phyloP scores from a whole-genome alignment of 805 yeast species.

The Saccharomycopsis fibuligera region DNA sequence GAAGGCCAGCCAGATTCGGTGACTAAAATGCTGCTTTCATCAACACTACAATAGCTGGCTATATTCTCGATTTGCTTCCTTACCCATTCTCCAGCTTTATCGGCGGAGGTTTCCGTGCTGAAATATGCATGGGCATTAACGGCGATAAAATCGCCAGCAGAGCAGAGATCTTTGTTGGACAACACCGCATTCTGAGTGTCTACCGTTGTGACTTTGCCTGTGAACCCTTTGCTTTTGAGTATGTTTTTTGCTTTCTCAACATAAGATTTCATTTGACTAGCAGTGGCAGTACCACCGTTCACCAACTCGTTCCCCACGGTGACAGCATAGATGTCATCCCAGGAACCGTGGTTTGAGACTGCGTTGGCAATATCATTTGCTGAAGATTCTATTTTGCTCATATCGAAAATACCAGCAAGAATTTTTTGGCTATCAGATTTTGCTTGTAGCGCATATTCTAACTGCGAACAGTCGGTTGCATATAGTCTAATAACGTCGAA shows the following conservation, averaged over 20 bases:
- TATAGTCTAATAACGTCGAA: slow-evolving; percentile 65
- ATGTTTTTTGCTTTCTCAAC: slow-evolving; percentile 38
- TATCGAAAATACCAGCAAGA: slow-evolving; percentile 54
- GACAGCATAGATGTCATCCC: slow-evolving; percentile 61
- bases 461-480: slow-evolving; percentile 70
- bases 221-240: slow-evolving; percentile 36
- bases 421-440: slow-evolving; percentile 51
- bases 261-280: slow-evolving; percentile 37
- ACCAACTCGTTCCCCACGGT: slow-evolving; percentile 57
- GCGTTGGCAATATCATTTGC: slow-evolving; percentile 31
- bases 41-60: slow-evolving; percentile 41
- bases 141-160: slow-evolving; percentile 49
- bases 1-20: slow-evolving; percentile 67
- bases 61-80: slow-evolving; percentile 37
- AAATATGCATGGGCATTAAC: slow-evolving; percentile 60
- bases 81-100: slow-evolving; percentile 49
- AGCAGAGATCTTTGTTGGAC: slow-evolving; percentile 42
- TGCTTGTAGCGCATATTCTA: slow-evolving; percentile 50
- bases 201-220: slow-evolving; percentile 49
- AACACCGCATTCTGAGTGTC: slow-evolving; percentile 53
- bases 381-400: slow-evolving; percentile 40
- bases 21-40: slow-evolving; percentile 33
- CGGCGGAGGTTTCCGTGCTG: slow-evolving; percentile 47
- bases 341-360: slow-evolving; percentile 31
- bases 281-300: slow-evolving; percentile 40